Conservation (phyloP, 371 early-diverging fungal species). For the Actinomortierella wolfii region DNA sequence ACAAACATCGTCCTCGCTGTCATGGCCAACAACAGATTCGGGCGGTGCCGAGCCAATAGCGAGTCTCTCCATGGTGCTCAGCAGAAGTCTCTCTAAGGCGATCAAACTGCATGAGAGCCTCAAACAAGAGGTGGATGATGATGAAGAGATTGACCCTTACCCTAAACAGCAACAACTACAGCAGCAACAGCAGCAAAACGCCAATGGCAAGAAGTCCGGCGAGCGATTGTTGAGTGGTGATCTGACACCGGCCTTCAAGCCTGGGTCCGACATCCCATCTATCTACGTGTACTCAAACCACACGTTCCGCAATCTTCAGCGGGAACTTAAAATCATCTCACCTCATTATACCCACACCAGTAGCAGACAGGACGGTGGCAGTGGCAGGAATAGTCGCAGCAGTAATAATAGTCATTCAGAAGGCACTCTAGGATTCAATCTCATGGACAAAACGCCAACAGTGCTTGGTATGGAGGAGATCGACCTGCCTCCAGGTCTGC, state of each 20-base stretch:
- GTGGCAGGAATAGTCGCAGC: constrained; percentile 35
- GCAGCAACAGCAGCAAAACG: constrained; percentile 4
- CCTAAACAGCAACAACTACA: background rate
- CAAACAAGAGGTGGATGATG: too few relatives aligned
- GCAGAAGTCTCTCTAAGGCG: constrained; percentile 28
- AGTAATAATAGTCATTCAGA: too few relatives aligned
- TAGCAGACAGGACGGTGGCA: constrained; percentile 28
- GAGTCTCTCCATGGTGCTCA: constrained; percentile 33
- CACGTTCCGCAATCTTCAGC: constrained; percentile 55
- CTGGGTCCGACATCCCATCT: constrained; percentile 22
- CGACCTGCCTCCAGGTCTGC: constrained; percentile 50
- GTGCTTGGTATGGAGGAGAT: constrained; percentile 43
- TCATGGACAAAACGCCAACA: constrained; percentile 25
- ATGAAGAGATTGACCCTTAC: background rate
- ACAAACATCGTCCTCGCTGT: constrained; percentile 17
- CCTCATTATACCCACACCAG: constrained; percentile 19
- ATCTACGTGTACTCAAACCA: constrained; percentile 59
- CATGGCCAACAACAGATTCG: constrained; percentile 19
- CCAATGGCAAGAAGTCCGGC: constrained; percentile 13
- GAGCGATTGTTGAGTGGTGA: constrained; percentile 40
- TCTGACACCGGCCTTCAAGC: constrained; percentile 34
- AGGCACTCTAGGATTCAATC: too few relatives aligned
- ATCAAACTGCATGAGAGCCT: constrained; percentile 5
- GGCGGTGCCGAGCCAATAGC: constrained; percentile 35
- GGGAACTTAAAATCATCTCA: constrained; percentile 41